phyloP scores from a whole-genome alignment of 352 stramenopile species.

The Phytophthora citricola region DNA sequence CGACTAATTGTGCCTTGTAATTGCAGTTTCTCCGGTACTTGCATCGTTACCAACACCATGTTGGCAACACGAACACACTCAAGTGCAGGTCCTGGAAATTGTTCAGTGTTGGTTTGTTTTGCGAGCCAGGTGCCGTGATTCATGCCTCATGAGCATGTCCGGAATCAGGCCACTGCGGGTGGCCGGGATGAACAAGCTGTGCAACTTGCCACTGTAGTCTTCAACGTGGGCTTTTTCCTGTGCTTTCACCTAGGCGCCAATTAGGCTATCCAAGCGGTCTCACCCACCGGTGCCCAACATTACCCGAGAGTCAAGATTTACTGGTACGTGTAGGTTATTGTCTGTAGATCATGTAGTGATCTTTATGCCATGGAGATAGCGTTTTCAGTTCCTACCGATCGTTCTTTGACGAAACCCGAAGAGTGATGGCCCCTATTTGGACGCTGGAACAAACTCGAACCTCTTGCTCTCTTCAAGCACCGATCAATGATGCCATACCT shows the following conservation, averaged over 20 bases:
- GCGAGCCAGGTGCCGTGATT: too few species aligned
- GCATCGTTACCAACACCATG: not conserved
- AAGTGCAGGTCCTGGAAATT: not conserved
- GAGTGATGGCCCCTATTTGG: not conserved
- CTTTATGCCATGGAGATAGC: not conserved
- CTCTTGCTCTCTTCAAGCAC: constrained; percentile 11
- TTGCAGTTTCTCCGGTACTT: not conserved
- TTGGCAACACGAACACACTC: not conserved
- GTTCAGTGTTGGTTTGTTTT: not conserved
- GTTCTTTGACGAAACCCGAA: too few species aligned
- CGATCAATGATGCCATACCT: constrained; percentile 1
- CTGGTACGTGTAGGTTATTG: not conserved
- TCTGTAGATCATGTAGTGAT: not conserved
- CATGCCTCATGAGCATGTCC: not conserved
- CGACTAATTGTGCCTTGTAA: not conserved
- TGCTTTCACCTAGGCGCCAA: not conserved
- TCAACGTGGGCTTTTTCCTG: not conserved
- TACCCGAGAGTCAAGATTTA: constrained; percentile 7
- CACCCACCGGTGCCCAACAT: constrained; percentile 1
- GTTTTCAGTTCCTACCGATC: not conserved
- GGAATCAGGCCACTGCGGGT: not conserved
- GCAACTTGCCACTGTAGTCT: constrained; percentile 10
- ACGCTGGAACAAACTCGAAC: not conserved
- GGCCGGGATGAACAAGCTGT: constrained; percentile 18
- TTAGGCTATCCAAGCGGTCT: constrained; percentile 9